Base-by-base conservation (phyloP, 2,329 filamentous ascomycete species). In the Verticillium albo-atrum region DNA sequence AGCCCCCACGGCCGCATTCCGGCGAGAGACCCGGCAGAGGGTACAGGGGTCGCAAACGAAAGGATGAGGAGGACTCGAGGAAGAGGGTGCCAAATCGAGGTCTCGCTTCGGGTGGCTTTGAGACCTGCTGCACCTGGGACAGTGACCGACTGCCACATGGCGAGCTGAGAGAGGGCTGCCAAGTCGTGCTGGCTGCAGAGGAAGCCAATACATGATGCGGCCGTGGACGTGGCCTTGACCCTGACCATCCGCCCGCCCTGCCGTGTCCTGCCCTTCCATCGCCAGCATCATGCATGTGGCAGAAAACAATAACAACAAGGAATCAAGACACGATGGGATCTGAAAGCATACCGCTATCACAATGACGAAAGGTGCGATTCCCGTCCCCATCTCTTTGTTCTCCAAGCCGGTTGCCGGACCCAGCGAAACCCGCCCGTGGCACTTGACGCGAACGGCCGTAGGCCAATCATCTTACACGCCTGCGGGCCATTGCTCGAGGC, bases 391-490 rank as follows among this genome's bases (percentile, higher is more conserved):
- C n/a, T n/a, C n/a, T n/a, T 12, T 12, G 17, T 50, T 23, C 20
- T n/a, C 3, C 35, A 6, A 34, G 10, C 15, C 10, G 35, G 35
- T 15, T 12, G n/a, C 20, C 30, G 30, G 14, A 32, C 30, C 30
- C 30, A 32, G 14, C 9, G 9, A 32, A 32, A 9, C 30, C 30
- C 2, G 30, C 9, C n/a, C 20, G 10, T 20, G 14, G 20, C 12
- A 10, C n/a, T 12, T 12, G 42, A 50, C 42, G 42, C 42, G 42
- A 50, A 50, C 42, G 42, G 42, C 42, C 3, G 32, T 23, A 37
- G 26, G 54, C 54, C 54, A 56, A 56, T 56, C 54, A 37, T 47
- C 54, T 56, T 56, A 56, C 54, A 56, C 35, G 54, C 26, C 5
- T 50, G 42, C 42, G n/a, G 42, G 42, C 42, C 42, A 50, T 50